Evolutionary conservation across 202 grass and related monocot genomes (phyloP).

Genomic region (Setaria viridis): DNA sequence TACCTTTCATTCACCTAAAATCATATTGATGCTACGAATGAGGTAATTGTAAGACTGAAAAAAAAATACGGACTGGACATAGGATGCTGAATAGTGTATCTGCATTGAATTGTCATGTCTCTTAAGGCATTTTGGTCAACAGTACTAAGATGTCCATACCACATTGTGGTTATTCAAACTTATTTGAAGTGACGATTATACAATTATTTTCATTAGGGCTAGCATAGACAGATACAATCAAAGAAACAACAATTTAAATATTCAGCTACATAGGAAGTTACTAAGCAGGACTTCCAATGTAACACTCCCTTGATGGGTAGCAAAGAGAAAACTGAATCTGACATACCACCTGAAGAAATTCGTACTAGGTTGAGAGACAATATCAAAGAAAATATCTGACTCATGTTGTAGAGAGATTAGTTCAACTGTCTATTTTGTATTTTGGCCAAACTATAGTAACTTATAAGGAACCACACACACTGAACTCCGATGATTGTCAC

Average conservation of each 20-base stretch:
- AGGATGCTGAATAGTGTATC: background rate
- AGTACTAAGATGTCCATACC: background rate
- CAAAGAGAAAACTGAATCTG: background rate
- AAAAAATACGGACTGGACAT: background rate
- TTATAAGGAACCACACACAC: background rate
- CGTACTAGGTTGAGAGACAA: background rate
- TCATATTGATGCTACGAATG: constrained; percentile 15
- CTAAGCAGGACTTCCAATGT: background rate
- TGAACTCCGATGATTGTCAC: background rate
- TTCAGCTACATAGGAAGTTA: background rate
- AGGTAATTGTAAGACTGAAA: constrained; percentile 5
- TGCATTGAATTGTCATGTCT: background rate
- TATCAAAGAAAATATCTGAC: background rate
- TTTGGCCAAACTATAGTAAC: background rate
- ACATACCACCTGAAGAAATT: background rate
- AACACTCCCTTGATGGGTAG: background rate
- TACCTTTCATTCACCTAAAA: constrained; percentile 85
- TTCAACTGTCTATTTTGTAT: constrained; percentile 10
- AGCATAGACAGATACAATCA: background rate
- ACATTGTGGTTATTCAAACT: background rate
- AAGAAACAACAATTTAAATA: background rate
- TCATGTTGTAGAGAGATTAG: background rate
- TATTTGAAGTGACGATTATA: background rate
- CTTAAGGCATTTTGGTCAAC: background rate
- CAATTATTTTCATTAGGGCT: background rate